phyloP scores from a whole-genome alignment of 768 basidiomycete species.

The Gelatoporia subvermispora region DNA sequence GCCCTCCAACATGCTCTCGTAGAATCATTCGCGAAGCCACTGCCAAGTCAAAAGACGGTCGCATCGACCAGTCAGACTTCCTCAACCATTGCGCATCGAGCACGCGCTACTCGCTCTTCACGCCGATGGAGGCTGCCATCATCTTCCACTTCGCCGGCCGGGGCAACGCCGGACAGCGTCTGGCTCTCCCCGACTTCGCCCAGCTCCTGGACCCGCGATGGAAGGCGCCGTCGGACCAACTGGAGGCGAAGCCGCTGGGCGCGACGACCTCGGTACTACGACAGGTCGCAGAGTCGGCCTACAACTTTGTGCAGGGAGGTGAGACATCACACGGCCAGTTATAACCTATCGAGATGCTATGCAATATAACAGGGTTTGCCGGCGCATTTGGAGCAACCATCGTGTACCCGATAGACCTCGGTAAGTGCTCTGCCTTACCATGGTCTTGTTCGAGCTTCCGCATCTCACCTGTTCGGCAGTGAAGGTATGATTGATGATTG shows the following conservation, averaged over 20 bases:
- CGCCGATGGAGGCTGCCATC: conserved; percentile 97
- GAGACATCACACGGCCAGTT: conserved; percentile 12
- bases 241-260: conserved; percentile 27
- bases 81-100: conserved; percentile 80
- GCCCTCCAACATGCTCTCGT: background rate
- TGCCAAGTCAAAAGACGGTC: conserved; percentile 86
- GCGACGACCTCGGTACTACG: conserved; percentile 44
- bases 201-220: conserved; percentile 90
- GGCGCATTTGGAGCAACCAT: conserved; percentile 96
- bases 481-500: conserved; percentile 48
- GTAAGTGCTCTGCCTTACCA: conserved; percentile 40
- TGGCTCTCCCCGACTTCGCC: conserved; percentile 87
- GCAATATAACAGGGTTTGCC: conserved; percentile 56
- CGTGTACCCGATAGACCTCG: conserved; percentile 94
- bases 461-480: conserved; percentile 36
- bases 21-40: conserved; percentile 90
- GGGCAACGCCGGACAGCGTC: conserved; percentile 61
- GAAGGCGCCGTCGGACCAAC: conserved; percentile 57
- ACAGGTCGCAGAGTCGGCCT: conserved; percentile 62
- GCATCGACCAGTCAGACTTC: conserved; percentile 95
- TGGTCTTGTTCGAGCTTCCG: background rate
- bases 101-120: conserved; percentile 92
- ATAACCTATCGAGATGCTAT: background rate
- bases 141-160: conserved; percentile 97
- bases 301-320: conserved; percentile 89